Percentiles rank a stretch among this genome's conserved stretches.
Evolutionary conservation across 176 grass and related monocot genomes (phyloP).

Genomic region (Aegilops sharonensis): DNA sequence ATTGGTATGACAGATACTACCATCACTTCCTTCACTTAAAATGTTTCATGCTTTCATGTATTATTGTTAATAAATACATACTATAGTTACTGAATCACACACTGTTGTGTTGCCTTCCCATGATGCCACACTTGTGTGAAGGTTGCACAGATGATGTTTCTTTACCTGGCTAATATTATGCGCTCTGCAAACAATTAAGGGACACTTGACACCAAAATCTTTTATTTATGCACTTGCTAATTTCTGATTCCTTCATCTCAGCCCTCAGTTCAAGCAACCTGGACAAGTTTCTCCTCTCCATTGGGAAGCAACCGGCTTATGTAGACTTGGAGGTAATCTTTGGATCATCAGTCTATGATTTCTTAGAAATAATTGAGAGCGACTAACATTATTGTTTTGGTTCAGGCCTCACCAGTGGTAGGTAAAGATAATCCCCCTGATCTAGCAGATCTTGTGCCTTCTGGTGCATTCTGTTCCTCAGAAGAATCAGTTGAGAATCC

Average conservation of each 20-base stretch:
- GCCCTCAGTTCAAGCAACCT: constrained; percentile 78
- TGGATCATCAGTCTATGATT: constrained; percentile 18
- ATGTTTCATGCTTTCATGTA: neutral
- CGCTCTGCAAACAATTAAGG: neutral
- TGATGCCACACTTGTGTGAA: neutral
- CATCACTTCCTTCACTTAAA: constrained; percentile 1
- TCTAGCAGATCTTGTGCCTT: constrained; percentile 75
- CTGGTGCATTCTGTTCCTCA: constrained; percentile 35
- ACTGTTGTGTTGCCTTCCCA: neutral
- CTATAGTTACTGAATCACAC: neutral
- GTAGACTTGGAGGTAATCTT: constrained; percentile 77
- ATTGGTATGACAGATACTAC: constrained; percentile 60
- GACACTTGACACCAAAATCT: neutral
- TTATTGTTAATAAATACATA: neutral
- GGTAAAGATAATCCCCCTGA: constrained; percentile 94
- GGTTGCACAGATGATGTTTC: neutral
- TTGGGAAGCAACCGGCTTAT: constrained; percentile 83
- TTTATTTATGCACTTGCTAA: constrained; percentile 21
- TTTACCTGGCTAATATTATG: neutral
- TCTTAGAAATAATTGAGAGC: constrained; percentile 8
- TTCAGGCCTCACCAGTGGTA: constrained; percentile 70
- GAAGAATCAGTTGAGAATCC: constrained; percentile 46
- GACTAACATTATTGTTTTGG: constrained; percentile 31
- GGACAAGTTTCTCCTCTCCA: constrained; percentile 88
- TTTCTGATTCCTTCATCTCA: constrained; percentile 34